Base-by-base conservation (phyloP, 2,329 filamentous ascomycete genomes). In the Colletotrichum sp. region DNA sequence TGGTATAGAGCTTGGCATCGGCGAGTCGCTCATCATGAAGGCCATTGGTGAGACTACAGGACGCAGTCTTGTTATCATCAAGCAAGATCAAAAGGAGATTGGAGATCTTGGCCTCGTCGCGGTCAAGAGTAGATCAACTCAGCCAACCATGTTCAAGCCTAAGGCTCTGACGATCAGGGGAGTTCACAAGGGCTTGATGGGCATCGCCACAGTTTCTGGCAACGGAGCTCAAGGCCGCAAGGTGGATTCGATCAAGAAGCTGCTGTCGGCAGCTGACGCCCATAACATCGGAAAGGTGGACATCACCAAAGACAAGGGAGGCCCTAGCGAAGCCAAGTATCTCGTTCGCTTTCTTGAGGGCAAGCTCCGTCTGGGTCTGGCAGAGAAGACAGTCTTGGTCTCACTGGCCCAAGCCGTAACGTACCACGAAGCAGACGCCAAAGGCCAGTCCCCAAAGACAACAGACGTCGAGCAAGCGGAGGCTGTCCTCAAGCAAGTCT, bases 1-100 rank as follows among this genome's bases (percentile, higher is more conserved):
- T 59, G 97, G 97, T 24, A 96, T 99, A 78, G 97, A 99, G 85
- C 90, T 99, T 34, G 97, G 97, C n/a, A 99, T 99, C 80, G 97
- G 97, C 72, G 97, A 99, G 86, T 99, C 96, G 1, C 86, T 99
- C 32, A 98, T 99, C 81, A 99, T 99, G 96, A 99, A 99, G 84
- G 95, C 97, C 7, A 98, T 99, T 81, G 96, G 96, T 13, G 96
- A 99, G 86, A 94, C 93, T 34, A 99, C 97, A 0, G 97, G 97
- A 12, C 93, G 97, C 77, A 98, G 93, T 81, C 86, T 98, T 63
- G 90, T 93, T 49, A 93, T 98, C 69, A 98, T 99, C 88, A 99
- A 98, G 86, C 92, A 94, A 65, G 96, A 99, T 80, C 97, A 99
- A 82, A 96, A 97, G 81, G 96, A 98, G 80, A 98, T 99, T 84